Evolutionary conservation across 306 rosid species (phyloP).

Genomic region (Medicago lupulina): DNA sequence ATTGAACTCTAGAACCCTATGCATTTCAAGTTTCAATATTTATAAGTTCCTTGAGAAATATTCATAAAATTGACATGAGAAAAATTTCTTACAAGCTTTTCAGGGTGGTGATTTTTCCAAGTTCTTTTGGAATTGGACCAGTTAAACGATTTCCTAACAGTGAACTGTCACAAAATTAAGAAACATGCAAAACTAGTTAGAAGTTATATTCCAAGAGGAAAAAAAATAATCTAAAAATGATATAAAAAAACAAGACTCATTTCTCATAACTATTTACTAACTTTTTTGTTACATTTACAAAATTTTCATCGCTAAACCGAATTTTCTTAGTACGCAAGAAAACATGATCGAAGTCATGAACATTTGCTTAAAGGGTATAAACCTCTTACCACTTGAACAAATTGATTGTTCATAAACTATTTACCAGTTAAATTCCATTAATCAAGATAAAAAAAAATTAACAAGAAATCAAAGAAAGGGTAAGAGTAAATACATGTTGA

Average conservation of each 20-base stretch:
- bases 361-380: too few species aligned
- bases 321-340: too few species aligned
- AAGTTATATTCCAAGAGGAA: neutral
- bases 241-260: too few species aligned
- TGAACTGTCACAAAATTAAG: conserved; percentile 52
- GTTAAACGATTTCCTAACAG: conserved; percentile 68
- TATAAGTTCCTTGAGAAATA: too few species aligned
- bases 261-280: too few species aligned
- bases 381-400: too few species aligned
- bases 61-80: neutral
- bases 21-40: neutral
- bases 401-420: too few species aligned
- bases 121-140: conserved; percentile 70
- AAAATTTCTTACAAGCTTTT: conserved; percentile 62
- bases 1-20: neutral
- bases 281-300: too few species aligned
- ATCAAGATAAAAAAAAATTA: neutral
- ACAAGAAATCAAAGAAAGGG: neutral
- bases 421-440: neutral
- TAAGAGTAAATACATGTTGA: conserved; percentile 52
- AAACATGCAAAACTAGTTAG: neutral
- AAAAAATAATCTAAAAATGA: neutral
- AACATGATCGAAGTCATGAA: too few species aligned
- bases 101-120: conserved; percentile 68
- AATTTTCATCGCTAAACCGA: too few species aligned